A percentile compares a stretch with the other conserved stretches of the same genome.
Conservation (phyloP, 2,329 filamentous ascomycete species). For the Fusarium sp. region DNA sequence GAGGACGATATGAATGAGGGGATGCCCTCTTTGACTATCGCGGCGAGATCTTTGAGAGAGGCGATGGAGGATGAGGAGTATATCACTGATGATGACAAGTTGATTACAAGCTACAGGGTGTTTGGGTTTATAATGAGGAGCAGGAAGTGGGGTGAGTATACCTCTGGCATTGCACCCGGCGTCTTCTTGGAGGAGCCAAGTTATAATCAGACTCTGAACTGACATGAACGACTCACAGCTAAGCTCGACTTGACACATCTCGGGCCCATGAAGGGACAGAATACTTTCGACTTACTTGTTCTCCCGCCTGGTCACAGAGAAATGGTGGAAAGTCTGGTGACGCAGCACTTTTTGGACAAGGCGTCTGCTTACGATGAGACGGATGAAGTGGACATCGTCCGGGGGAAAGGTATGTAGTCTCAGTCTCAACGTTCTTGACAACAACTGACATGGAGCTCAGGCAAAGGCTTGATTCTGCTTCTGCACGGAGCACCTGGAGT, state of each 20-base stretch:
- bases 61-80: background rate
- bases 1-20: background rate
- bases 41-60: background rate
- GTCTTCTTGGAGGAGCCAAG: rapidly evolving
- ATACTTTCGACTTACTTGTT: rapidly evolving
- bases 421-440: rapidly evolving
- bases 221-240: rapidly evolving
- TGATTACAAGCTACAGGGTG: background rate
- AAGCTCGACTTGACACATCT: background rate
- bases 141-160: background rate
- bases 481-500: constrained; percentile 10
- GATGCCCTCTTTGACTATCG: background rate
- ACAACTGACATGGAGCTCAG: rapidly evolving
- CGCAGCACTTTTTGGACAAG: background rate
- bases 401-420: background rate
- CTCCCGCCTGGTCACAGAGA: background rate
- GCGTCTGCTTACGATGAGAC: background rate
- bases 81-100: background rate
- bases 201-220: rapidly evolving
- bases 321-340: background rate
- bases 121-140: background rate
- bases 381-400: background rate
- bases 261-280: background rate
- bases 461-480: constrained; percentile 8
- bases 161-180: rapidly evolving